Percentiles rank a stretch among this genome's conserved stretches.
phyloP scores from a whole-genome alignment of 371 early-diverging fungal genomes.

The Nematocida minor region DNA sequence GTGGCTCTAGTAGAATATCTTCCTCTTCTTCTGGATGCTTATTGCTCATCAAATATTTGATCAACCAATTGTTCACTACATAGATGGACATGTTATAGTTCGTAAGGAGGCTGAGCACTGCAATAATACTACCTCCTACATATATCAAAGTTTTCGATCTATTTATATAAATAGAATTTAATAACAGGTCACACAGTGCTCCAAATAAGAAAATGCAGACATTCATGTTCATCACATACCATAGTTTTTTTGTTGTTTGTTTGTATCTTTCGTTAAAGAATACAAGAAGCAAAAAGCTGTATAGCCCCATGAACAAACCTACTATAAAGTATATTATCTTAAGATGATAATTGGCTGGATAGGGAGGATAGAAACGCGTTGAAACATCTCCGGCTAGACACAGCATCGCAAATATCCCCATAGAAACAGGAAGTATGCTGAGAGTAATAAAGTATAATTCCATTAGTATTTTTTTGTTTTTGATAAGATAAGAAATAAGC shows the following conservation, averaged over 20 bases:
- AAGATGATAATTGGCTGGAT: background rate
- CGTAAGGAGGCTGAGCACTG: no score
- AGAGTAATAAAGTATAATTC: background rate
- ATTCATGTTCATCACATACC: background rate
- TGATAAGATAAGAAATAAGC: background rate
- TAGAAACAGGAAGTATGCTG: background rate
- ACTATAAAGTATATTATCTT: background rate
- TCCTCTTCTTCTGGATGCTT: no score
- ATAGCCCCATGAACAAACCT: background rate
- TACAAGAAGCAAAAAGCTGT: background rate
- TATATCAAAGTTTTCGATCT: background rate
- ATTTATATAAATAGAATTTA: background rate
- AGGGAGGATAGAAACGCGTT: background rate
- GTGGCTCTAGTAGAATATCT: no score
- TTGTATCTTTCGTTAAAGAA: background rate
- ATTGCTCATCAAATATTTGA: no score
- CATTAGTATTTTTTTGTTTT: background rate
- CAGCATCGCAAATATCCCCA: background rate
- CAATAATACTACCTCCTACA: no score
- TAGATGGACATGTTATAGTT: no score
- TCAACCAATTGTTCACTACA: no score
- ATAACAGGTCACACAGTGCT: background rate
- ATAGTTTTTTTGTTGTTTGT: background rate
- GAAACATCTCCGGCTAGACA: background rate
- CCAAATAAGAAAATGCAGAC: background rate